These are phyloP conservation scores for Rhodotorula sp. DNA, from an alignment of 1,284 basidiomycete genomes.

Conservation along the genomic window DNA sequence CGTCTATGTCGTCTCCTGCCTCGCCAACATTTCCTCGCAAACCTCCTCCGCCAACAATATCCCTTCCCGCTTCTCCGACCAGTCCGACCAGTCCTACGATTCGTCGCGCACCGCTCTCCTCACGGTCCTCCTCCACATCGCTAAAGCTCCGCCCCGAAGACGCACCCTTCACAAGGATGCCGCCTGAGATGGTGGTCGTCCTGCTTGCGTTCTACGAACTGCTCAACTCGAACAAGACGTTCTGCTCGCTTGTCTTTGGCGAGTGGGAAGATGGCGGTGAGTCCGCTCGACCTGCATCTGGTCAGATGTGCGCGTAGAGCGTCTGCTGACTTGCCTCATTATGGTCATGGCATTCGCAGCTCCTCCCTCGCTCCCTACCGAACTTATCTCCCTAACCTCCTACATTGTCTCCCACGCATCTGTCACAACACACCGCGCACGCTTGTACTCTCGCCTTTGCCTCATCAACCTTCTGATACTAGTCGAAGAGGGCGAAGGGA, in stretches of 20 bases:
- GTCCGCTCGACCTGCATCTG: not conserved
- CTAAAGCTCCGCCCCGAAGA: not conserved
- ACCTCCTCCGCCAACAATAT: not conserved
- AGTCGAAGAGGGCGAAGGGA: constrained; percentile 43
- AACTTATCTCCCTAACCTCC: constrained; percentile 43
- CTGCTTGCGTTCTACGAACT: constrained; percentile 45
- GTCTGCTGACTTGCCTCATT: not conserved
- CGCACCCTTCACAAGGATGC: constrained; percentile 30
- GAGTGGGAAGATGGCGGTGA: constrained; percentile 3
- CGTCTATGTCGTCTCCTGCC: not conserved
- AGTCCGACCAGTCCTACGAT: not conserved
- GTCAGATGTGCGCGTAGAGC: no score
- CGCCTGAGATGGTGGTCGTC: constrained; percentile 36
- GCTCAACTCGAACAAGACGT: constrained; percentile 43
- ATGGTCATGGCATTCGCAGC: not conserved
- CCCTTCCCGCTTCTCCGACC: not conserved
- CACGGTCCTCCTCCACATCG: not conserved
- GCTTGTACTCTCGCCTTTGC: constrained; percentile 38
- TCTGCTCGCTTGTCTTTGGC: constrained; percentile 33
- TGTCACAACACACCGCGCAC: constrained; percentile 25
- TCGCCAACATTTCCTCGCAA: not conserved
- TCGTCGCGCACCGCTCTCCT: not conserved
- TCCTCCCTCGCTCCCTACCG: not conserved
- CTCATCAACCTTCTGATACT: constrained; percentile 42
- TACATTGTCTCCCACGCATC: constrained; percentile 45